Evolutionary conservation across 352 stramenopile genomes (phyloP).

Genomic region (Blastocystis sp.): DNA sequence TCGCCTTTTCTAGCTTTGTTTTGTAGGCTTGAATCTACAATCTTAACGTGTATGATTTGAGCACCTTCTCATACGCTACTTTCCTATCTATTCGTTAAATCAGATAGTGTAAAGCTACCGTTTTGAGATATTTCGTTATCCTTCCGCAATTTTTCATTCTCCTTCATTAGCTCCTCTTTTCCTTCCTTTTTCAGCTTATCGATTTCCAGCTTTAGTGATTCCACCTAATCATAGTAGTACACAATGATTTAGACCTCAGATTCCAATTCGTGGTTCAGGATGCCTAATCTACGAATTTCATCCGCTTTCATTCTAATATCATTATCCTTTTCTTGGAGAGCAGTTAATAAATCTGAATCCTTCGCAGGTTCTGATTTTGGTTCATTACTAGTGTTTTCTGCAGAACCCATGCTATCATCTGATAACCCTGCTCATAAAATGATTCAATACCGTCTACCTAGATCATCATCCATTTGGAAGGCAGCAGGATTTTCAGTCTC

Average conservation of each 20-base stretch:
- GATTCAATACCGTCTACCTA: background rate
- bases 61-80: conserved; percentile 13
- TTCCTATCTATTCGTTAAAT: conserved; percentile 12
- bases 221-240: background rate
- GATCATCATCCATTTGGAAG: conserved; percentile 52
- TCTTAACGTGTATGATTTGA: background rate
- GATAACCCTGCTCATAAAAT: background rate
- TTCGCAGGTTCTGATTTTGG: background rate
- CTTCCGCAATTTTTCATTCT: background rate
- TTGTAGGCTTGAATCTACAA: conserved; percentile 53
- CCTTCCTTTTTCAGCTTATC: conserved; percentile 12
- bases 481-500: background rate
- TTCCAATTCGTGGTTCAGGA: conserved; percentile 18
- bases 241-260: background rate
- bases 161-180: background rate
- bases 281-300: background rate
- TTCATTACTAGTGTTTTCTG: background rate
- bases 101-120: background rate
- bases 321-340: background rate
- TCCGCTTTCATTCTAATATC: background rate
- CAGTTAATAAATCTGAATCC: background rate
- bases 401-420: background rate
- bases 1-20: conserved; percentile 32
- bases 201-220: background rate
- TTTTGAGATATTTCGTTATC: conserved; percentile 8